These are phyloP conservation scores for Phialophora tarda DNA, from an alignment of 2,329 filamentous ascomycete species.

Conservation along the genomic window DNA sequence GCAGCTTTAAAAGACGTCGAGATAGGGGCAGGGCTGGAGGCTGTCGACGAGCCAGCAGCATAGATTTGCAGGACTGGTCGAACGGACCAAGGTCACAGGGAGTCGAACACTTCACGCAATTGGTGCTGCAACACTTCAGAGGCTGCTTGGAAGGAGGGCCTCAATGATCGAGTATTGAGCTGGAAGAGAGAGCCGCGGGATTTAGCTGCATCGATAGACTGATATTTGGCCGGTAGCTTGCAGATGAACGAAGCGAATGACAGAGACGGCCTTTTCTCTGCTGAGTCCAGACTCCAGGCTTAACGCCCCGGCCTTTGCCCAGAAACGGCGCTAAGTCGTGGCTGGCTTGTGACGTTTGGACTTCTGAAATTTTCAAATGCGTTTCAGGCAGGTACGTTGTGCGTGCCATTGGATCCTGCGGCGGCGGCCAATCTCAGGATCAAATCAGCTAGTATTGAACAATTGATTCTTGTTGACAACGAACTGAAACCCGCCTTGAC, in stretches of 20 bases:
- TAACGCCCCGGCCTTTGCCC: no score
- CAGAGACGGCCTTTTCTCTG: background rate
- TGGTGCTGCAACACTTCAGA: background rate
- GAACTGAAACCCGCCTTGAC: background rate
- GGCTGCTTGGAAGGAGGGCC: constrained; percentile 2
- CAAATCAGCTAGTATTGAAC: background rate
- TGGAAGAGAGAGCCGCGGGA: background rate
- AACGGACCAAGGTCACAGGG: background rate
- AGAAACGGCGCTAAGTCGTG: no score
- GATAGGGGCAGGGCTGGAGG: background rate
- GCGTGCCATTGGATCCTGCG: background rate
- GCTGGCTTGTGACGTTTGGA: background rate
- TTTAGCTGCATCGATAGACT: background rate
- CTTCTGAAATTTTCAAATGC: constrained; percentile 1
- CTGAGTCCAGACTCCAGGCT: constrained; percentile 1
- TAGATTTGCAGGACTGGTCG: no score
- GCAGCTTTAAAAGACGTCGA: background rate
- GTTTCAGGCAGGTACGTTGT: background rate
- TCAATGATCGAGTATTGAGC: background rate
- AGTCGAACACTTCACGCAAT: background rate
- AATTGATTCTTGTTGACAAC: background rate
- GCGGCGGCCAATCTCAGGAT: background rate
- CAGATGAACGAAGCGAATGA: background rate
- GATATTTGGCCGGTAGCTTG: background rate
- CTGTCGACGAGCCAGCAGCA: background rate